Conservation (phyloP, 2,329 filamentous ascomycete species). For the Aspergillus thermomutatus region DNA sequence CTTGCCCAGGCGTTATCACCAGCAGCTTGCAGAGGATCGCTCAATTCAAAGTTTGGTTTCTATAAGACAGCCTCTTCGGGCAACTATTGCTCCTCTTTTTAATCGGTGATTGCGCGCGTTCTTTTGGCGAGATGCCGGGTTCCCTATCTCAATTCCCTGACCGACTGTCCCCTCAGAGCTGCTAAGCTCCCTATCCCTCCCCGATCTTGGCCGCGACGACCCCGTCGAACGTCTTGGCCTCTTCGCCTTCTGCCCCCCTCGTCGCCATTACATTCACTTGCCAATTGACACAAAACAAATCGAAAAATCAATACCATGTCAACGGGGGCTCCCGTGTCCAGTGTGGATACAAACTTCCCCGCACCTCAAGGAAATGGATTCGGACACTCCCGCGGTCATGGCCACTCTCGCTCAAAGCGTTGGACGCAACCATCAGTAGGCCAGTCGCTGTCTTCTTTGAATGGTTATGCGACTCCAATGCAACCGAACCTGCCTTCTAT, state of each 20-base stretch:
- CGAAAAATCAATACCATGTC: slow-evolving; percentile 28
- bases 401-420: slow-evolving; percentile 34
- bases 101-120: not conserved
- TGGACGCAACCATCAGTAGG: slow-evolving; percentile 27
- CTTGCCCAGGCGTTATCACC: not conserved
- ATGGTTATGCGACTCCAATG: slow-evolving; percentile 16
- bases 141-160: slow-evolving; percentile 8
- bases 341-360: slow-evolving; percentile 25
- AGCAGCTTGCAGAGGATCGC: not conserved
- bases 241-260: slow-evolving; percentile 7
- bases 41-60: not conserved
- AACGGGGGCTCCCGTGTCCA: slow-evolving; percentile 28
- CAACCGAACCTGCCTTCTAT: slow-evolving; percentile 14
- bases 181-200: slow-evolving; percentile 14
- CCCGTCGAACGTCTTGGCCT: slow-evolving; percentile 9
- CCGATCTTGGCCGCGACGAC: slow-evolving; percentile 6
- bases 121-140: slow-evolving; percentile 18
- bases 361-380: slow-evolving; percentile 23
- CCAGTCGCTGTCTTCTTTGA: slow-evolving; percentile 20
- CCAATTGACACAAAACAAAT: slow-evolving; percentile 7
- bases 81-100: not conserved
- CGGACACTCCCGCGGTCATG: slow-evolving; percentile 28
- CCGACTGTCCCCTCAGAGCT: slow-evolving; percentile 16
- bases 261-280: slow-evolving; percentile 2
- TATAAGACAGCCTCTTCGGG: not conserved